Conservation (phyloP, 2,329 filamentous ascomycete species). For the Ramularia endophylla region DNA sequence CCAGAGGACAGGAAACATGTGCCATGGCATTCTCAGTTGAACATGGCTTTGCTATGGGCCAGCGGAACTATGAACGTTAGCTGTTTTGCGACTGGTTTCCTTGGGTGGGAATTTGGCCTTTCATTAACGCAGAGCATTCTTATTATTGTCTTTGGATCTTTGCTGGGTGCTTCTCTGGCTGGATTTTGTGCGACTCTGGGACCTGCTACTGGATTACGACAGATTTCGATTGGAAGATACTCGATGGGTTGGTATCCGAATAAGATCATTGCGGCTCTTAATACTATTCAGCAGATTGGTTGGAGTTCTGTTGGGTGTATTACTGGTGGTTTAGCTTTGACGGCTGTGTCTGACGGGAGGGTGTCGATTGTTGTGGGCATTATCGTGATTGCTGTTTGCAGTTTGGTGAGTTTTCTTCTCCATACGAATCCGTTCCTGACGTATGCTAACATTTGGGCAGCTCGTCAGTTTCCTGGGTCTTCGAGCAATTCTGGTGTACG, state of each 20-base stretch:
- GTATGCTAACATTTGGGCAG: no score
- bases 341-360: conserved; percentile 37
- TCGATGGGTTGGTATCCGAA: conserved; percentile 49
- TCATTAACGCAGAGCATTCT: conserved; percentile 36
- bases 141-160: conserved; percentile 27
- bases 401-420: conserved; percentile 26
- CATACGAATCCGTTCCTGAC: no score
- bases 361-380: conserved; percentile 41
- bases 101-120: conserved; percentile 46
- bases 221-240: conserved; percentile 41
- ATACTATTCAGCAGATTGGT: conserved; percentile 42
- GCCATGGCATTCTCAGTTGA: conserved; percentile 28
- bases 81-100: conserved; percentile 36
- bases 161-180: conserved; percentile 27
- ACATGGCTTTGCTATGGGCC: conserved; percentile 27
- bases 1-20: conserved; percentile 40
- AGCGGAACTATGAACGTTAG: conserved; percentile 32
- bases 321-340: conserved; percentile 38
- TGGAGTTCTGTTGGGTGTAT: conserved; percentile 40
- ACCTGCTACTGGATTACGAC: conserved; percentile 34
- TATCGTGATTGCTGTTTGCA: conserved; percentile 37
- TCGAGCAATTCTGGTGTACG: conserved; percentile 41
- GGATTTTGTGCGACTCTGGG: conserved; percentile 32
- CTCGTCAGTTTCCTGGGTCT: conserved; percentile 37
- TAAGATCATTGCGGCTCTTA: conserved; percentile 43